A percentile compares a stretch with the other conserved stretches of the same genome.
Conservation (phyloP, 2,329 filamentous ascomycete genomes). For the Aureobasidium pullulans region DNA sequence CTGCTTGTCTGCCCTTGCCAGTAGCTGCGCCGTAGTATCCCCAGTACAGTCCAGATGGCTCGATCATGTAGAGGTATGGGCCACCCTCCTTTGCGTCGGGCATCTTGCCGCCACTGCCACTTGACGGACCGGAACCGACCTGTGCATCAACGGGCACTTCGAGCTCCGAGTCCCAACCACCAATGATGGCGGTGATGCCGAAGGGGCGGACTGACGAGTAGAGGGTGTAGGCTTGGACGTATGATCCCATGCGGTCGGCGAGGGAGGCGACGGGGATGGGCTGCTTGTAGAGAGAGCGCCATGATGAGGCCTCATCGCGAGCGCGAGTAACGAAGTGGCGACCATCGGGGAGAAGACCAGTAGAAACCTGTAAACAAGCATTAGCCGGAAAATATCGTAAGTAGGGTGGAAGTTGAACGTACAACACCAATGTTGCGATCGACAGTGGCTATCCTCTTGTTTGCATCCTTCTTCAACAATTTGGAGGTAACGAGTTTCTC, state of each 20-base stretch:
- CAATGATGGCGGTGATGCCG: conserved; percentile 89
- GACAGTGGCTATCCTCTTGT: conserved; percentile 93
- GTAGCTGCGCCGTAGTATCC: conserved; percentile 98
- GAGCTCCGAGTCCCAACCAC: conserved; percentile 83
- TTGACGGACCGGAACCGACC: conserved; percentile 71
- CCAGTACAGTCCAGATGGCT: conserved; percentile 96
- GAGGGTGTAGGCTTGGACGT: conserved; percentile 94
- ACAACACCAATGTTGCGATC: conserved; percentile 92
- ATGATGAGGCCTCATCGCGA: conserved; percentile 84
- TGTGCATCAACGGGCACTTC: conserved; percentile 83
- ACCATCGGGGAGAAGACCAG: conserved; percentile 89
- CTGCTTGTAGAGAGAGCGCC: conserved; percentile 89
- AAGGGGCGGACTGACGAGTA: conserved; percentile 96
- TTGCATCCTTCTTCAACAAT: conserved; percentile 86
- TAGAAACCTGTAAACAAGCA: conserved; percentile 61
- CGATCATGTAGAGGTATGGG: conserved; percentile 96
- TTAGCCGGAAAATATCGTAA: not conserved
- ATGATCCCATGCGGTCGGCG: conserved; percentile 87
- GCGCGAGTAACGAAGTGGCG: conserved; percentile 91
- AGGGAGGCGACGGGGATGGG: conserved; percentile 85
- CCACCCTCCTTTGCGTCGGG: conserved; percentile 71
- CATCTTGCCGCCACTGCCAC: conserved; percentile 78
- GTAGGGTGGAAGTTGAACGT: conserved; percentile 34
- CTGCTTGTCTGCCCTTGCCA: conserved; percentile 91
- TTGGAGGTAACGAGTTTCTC: conserved; percentile 97